phyloP scores from a whole-genome alignment of 768 basidiomycete species.

The Leccinum barrowsii region DNA sequence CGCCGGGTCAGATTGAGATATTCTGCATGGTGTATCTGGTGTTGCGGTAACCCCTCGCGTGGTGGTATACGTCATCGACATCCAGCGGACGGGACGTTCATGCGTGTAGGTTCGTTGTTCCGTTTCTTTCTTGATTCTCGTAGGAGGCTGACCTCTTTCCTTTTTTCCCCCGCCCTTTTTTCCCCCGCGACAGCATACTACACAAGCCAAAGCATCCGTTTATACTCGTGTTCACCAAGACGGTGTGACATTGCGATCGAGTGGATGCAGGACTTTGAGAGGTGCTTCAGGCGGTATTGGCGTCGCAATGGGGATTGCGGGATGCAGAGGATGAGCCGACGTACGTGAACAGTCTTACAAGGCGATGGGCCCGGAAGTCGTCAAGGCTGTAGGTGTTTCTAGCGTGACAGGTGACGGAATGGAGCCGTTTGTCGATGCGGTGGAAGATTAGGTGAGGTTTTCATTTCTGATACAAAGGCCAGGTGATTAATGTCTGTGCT shows the following conservation, averaged over 20 bases:
- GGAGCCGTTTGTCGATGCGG: conserved; percentile 86
- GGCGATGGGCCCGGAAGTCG: conserved; percentile 5
- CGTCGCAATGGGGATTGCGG: conserved; percentile 59
- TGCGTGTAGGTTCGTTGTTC: conserved; percentile 78
- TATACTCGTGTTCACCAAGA: too few species aligned
- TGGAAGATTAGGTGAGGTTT: conserved; percentile 75
- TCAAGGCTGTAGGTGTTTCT: conserved; percentile 93
- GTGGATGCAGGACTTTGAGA: too few species aligned
- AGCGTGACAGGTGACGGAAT: conserved; percentile 73
- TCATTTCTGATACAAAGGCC: background rate
- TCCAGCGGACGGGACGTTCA: conserved; percentile 94
- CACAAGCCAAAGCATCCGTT: conserved; percentile 89
- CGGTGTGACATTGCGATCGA: too few species aligned
- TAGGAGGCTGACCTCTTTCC: background rate
- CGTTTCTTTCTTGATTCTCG: background rate
- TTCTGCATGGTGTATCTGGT: conserved; percentile 90
- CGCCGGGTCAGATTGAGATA: conserved; percentile 99
- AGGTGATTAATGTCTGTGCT: too few species aligned
- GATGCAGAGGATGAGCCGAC: conserved; percentile 88
- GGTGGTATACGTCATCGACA: conserved; percentile 96
- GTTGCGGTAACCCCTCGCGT: conserved; percentile 62
- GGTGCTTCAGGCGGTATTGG: conserved; percentile 84
- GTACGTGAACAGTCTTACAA: conserved; percentile 99
- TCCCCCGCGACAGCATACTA: conserved; percentile 61
- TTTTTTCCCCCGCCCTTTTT: too few species aligned